These are phyloP conservation scores for Leishmania turanica DNA, from an alignment of 208 protist species.

Conservation along the genomic window DNA sequence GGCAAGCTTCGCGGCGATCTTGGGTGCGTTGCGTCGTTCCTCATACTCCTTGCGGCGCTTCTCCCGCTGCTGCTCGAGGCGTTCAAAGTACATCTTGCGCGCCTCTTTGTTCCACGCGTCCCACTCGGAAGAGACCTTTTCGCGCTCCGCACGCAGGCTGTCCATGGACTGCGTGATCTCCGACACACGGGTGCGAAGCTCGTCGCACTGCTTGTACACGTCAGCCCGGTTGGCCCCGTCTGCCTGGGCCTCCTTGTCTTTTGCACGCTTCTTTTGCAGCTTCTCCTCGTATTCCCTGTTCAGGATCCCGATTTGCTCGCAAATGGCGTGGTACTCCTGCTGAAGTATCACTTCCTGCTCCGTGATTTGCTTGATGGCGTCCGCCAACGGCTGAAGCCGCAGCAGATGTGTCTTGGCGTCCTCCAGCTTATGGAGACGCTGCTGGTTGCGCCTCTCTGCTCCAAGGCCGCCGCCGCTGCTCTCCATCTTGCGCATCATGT, in stretches of 20 bases:
- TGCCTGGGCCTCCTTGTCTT: slow-evolving; percentile 54
- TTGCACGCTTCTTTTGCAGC: slow-evolving; percentile 48
- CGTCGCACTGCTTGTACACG: slow-evolving; percentile 64
- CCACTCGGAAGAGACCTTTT: slow-evolving; percentile 47
- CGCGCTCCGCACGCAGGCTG: slow-evolving; percentile 38
- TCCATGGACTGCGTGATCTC: slow-evolving; percentile 65
- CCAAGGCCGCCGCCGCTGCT: slow-evolving; percentile 65
- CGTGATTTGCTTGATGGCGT: slow-evolving; percentile 63
- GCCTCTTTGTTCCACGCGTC: slow-evolving; percentile 71
- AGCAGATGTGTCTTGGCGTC: slow-evolving; percentile 69
- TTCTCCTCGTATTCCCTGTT: slow-evolving; percentile 64
- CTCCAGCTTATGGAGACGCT: slow-evolving; percentile 62
- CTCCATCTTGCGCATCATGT: slow-evolving; percentile 82
- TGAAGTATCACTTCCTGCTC: slow-evolving; percentile 71
- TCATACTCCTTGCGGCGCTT: slow-evolving; percentile 48
- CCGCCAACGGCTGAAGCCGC: slow-evolving; percentile 65
- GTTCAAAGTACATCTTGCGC: slow-evolving; percentile 56
- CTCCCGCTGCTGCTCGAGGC: slow-evolving; percentile 62
- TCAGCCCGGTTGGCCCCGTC: slow-evolving; percentile 39
- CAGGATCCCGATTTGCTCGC: slow-evolving; percentile 71
- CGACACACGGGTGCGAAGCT: slow-evolving; percentile 39
- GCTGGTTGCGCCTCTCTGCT: slow-evolving; percentile 57
- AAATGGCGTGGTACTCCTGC: slow-evolving; percentile 76
- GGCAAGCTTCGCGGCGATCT: slow-evolving; percentile 53
- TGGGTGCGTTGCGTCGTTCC: slow-evolving; percentile 59